Base-by-base conservation (phyloP, 2,329 filamentous ascomycete genomes). In the Xylariales sp. region DNA sequence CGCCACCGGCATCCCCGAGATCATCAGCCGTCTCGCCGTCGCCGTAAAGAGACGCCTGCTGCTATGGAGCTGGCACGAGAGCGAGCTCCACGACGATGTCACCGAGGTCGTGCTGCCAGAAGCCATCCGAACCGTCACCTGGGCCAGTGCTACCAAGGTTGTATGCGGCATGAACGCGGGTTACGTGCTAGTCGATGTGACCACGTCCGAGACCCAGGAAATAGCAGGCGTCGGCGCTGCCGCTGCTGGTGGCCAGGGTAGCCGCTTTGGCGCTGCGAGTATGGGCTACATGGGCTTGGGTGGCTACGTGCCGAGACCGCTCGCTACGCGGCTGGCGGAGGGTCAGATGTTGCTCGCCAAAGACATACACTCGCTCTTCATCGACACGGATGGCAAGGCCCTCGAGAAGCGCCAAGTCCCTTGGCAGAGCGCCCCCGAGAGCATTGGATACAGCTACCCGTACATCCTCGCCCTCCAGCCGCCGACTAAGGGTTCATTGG, bases 271-370 rank as follows among this genome's bases (percentile, higher is more conserved):
- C 5, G 92, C 93, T 1, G 92, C 91, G 7, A 93, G 93, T 55
- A 97, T 98, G 93, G 94, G 94, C 52, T 98, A 98, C 77, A 97
- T 98, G 87, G 95, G 95, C 0, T 90, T 98, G 77, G 94, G 93
- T 57, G 92, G 93, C 49, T 96, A 94, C 83, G 93, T 95, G 64
- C 95, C 96, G 1, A 97, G 93, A 76, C 97, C 96, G 6, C 85
- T 99, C 74, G 93, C 93, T 5, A 91, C 94, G 5, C 91, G 91
- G 73, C 85, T 99, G 12, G 88, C 89, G 2, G 92, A 97, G 71
- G 92, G 93, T 4, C 89, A 97, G 80, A 88, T 98, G 78, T 82
- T 99, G 66, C 85, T 99, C n/a, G 93, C 95, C n/a, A 97, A 97
- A 79, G 96, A 99, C 74, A 93, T 97, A 75, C 97, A 97, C 78